These are phyloP conservation scores for Corymbia maculata DNA, from an alignment of 345 rosid genomes.

Conservation along the genomic window DNA sequence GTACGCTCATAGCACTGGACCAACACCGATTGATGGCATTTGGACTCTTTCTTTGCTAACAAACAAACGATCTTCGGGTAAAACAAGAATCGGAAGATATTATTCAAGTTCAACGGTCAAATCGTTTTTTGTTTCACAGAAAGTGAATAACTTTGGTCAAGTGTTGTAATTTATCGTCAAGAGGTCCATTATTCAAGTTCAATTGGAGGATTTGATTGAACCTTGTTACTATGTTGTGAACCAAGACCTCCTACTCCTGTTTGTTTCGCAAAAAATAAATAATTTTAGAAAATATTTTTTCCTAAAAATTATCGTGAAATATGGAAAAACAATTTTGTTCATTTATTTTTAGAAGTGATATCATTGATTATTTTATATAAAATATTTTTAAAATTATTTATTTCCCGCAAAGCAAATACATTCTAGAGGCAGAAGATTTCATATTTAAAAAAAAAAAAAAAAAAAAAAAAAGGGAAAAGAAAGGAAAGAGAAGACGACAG, in stretches of 20 bases:
- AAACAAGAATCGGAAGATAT: not conserved
- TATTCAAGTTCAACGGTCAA: too few species aligned
- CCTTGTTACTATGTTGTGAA: not conserved
- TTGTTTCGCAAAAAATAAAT: not conserved
- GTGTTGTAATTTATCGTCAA: not conserved
- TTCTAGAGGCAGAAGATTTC: not conserved
- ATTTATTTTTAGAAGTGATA: not conserved
- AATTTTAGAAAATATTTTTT: not conserved
- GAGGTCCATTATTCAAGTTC: not conserved
- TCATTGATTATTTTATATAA: not conserved
- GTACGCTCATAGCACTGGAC: not conserved
- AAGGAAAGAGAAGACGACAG: not conserved
- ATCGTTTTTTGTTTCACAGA: too few species aligned
- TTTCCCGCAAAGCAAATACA: not conserved
- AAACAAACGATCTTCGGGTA: not conserved
- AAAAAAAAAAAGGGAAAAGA: not conserved
- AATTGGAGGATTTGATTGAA: not conserved
- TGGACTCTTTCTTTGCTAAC: not conserved
- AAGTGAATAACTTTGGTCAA: not conserved
- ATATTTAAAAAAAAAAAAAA: not conserved
- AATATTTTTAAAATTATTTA: not conserved
- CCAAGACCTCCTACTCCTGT: not conserved
- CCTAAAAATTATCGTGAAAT: too few species aligned
- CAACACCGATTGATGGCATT: not conserved
- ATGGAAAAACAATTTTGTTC: too few species aligned